Evolutionary conservation across 441 rosid species (phyloP).

Genomic region (Populus hybrid): DNA sequence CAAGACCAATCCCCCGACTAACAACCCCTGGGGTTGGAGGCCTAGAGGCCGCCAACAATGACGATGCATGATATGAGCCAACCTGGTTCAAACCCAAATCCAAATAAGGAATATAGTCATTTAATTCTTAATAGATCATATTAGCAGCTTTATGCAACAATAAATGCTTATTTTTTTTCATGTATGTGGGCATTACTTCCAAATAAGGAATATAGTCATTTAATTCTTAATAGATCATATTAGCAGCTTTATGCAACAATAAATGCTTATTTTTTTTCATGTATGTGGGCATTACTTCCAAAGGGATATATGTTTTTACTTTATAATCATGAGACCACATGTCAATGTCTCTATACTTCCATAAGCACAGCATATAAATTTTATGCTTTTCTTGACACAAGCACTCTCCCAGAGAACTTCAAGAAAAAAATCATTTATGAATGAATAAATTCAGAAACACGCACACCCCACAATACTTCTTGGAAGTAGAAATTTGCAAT

Average conservation of each 20-base stretch:
- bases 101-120: neutral
- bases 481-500: neutral
- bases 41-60: slow-evolving; percentile 78
- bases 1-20: slow-evolving; percentile 92
- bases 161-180: neutral
- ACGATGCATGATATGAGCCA: slow-evolving; percentile 94
- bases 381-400: neutral
- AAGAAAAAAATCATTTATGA: neutral
- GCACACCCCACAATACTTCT: neutral
- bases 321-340: neutral
- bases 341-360: neutral
- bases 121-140: neutral
- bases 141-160: neutral
- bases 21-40: slow-evolving; percentile 93
- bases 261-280: neutral
- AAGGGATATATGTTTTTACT: neutral
- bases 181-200: neutral
- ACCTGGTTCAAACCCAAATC: slow-evolving; percentile 44
- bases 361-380: neutral
- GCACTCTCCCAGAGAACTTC: neutral
- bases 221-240: neutral
- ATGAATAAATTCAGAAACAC: neutral
- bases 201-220: neutral
- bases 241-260: neutral
- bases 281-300: neutral